phyloP scores from a whole-genome alignment of 345 rosid species.

The Camelina neglecta region DNA sequence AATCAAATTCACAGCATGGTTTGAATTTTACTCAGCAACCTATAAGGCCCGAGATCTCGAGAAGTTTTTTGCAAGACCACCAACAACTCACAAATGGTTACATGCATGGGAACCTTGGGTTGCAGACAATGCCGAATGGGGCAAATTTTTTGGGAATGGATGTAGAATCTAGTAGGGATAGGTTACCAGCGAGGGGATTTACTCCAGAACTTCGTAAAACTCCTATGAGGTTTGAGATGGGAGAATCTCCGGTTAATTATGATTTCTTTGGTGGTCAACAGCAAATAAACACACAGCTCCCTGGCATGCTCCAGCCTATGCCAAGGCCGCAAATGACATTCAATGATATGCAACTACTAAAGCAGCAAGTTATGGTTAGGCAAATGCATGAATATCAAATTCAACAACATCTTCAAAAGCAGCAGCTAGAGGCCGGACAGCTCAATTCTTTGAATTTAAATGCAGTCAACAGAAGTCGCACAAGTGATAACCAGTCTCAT shows the following conservation, averaged over 20 bases:
- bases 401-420: slow-evolving; percentile 66
- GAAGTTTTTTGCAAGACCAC: slow-evolving; percentile 62
- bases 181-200: slow-evolving; percentile 55
- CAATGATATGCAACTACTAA: slow-evolving; percentile 76
- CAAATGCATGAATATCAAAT: slow-evolving; percentile 83
- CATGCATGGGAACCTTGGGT: slow-evolving; percentile 58
- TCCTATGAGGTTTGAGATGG: slow-evolving; percentile 56
- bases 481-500: slow-evolving; percentile 42
- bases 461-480: slow-evolving; percentile 54
- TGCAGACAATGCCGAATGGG: slow-evolving; percentile 62
- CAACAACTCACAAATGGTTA: slow-evolving; percentile 66
- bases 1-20: slow-evolving; percentile 62
- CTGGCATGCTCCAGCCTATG: slow-evolving; percentile 64
- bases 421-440: slow-evolving; percentile 59
- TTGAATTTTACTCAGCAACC: slow-evolving; percentile 57
- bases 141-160: slow-evolving; percentile 68
- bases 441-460: slow-evolving; percentile 54
- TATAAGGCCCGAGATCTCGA: slow-evolving; percentile 60
- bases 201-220: slow-evolving; percentile 57
- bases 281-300: slow-evolving; percentile 63
- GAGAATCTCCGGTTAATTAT: slow-evolving; percentile 70
- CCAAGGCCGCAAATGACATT: slow-evolving; percentile 75
- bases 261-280: slow-evolving; percentile 74
- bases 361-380: slow-evolving; percentile 72
- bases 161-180: slow-evolving; percentile 59